These are phyloP conservation scores for Thielaviopsis populi DNA, from an alignment of 2,329 filamentous ascomycete species.

Conservation along the genomic window DNA sequence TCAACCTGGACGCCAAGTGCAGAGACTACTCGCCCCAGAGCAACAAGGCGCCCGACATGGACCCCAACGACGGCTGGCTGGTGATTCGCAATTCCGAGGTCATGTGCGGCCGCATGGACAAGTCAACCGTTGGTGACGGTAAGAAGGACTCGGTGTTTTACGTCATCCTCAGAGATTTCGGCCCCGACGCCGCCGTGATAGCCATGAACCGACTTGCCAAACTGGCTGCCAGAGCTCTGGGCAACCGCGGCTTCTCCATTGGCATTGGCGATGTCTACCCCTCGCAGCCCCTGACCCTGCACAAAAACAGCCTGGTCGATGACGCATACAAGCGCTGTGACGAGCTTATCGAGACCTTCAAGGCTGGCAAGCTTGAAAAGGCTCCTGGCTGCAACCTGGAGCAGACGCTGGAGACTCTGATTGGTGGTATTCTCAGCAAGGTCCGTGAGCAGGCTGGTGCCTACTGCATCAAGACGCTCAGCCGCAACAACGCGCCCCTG, in stretches of 20 bases:
- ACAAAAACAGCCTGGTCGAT: slow-evolving; percentile 63
- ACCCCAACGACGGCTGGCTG: slow-evolving; percentile 77
- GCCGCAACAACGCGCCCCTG: slow-evolving; percentile 78
- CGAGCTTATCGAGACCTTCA: slow-evolving; percentile 66
- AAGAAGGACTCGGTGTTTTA: slow-evolving; percentile 99
- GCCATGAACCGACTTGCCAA: slow-evolving; percentile 92
- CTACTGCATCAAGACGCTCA: slow-evolving; percentile 79
- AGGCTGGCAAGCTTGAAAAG: slow-evolving; percentile 66
- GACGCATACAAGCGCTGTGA: slow-evolving; percentile 70
- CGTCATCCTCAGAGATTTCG: slow-evolving; percentile 87
- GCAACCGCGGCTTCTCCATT: slow-evolving; percentile 88
- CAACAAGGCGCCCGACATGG: slow-evolving; percentile 50
- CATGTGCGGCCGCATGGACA: slow-evolving; percentile 97
- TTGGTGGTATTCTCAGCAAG: slow-evolving; percentile 81
- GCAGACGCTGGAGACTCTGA: slow-evolving; percentile 75
- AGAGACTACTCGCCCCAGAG: slow-evolving; percentile 57
- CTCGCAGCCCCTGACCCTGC: slow-evolving; percentile 49
- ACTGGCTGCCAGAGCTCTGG: slow-evolving; percentile 74
- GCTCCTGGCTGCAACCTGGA: slow-evolving; percentile 82
- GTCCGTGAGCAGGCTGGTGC: slow-evolving; percentile 85
- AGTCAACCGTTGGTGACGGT: slow-evolving; percentile 87
- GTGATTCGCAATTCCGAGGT: slow-evolving; percentile 92
- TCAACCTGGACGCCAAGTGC: slow-evolving; percentile 90
- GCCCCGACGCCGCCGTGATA: slow-evolving; percentile 70
- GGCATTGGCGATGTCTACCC: slow-evolving; percentile 92